Conservation (phyloP, 2,329 filamentous ascomycete genomes). For the Xylaria sp. region DNA sequence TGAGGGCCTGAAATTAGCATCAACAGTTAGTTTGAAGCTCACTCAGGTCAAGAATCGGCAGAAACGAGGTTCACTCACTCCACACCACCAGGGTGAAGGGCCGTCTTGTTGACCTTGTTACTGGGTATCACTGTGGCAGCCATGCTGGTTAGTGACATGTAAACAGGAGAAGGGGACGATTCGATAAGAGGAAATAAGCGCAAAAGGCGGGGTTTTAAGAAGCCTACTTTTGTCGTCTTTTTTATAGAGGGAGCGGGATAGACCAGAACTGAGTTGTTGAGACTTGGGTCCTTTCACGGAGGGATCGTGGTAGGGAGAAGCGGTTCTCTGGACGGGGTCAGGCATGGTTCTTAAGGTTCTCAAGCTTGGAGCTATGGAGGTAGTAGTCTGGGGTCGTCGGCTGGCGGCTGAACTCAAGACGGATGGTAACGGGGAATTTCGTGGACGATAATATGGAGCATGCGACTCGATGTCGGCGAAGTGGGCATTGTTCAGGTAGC, state of each 20-base stretch:
- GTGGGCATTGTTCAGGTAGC: conserved; percentile 44
- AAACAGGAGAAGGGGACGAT: conserved; percentile 10
- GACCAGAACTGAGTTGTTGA: conserved; percentile 53
- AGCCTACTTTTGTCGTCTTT: conserved; percentile 46
- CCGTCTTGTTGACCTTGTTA: conserved; percentile 85
- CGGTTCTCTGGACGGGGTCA: conserved; percentile 56
- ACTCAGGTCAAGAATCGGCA: not conserved
- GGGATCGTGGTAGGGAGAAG: conserved; percentile 59
- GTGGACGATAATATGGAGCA: conserved; percentile 48
- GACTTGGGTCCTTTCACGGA: conserved; percentile 57
- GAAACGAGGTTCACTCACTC: conserved; percentile 69
- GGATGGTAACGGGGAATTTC: conserved; percentile 48
- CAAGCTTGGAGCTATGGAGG: conserved; percentile 44
- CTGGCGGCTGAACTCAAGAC: conserved; percentile 45
- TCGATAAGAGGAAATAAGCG: not conserved
- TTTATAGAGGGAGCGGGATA: conserved; percentile 47
- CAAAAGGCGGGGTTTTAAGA: not conserved
- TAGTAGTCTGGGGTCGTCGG: conserved; percentile 39
- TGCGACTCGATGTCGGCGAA: conserved; percentile 46
- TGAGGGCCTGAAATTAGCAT: conserved; percentile 69
- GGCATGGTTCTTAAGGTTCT: conserved; percentile 52
- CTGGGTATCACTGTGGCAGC: conserved; percentile 61
- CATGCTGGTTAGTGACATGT: conserved; percentile 37
- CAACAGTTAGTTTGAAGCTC: conserved; percentile 19
- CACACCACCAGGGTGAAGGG: conserved; percentile 89